Percentiles rank a stretch among this genome's conserved stretches.
Conservation (phyloP, 2,329 filamentous ascomycete species). For the Cytospora piceicola region DNA sequence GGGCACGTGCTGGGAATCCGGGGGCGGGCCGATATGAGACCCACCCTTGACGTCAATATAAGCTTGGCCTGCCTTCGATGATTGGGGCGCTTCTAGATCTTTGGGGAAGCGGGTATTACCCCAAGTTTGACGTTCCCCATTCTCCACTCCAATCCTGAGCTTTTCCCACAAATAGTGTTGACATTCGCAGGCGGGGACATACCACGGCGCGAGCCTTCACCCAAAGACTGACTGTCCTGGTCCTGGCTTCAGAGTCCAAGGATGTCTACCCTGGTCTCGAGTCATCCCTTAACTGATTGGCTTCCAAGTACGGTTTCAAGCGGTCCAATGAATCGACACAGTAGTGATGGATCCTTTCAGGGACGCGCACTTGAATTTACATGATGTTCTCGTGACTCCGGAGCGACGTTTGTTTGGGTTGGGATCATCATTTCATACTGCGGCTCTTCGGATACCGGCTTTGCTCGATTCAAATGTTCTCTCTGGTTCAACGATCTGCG, state of each 20-base stretch:
- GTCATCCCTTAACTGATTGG: not conserved
- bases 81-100: conserved; percentile 16
- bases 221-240: not conserved
- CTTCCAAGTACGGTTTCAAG: not conserved
- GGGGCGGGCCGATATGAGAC: conserved; percentile 6
- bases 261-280: not conserved
- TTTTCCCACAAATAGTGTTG: not conserved
- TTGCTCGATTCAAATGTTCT: not conserved
- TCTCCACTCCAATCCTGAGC: not conserved
- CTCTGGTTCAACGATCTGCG: not conserved
- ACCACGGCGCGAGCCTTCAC: not conserved
- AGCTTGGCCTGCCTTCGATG: not conserved
- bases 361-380: not conserved
- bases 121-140: not conserved
- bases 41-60: conserved; percentile 22
- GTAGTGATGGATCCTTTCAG: not conserved
- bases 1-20: not conserved
- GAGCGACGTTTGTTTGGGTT: not conserved
- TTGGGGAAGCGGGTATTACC: not conserved
- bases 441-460: not conserved
- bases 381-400: not conserved
- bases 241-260: too few relatives aligned
- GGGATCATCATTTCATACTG: not conserved
- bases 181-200: not conserved
- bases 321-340: not conserved